phyloP scores from a whole-genome alignment of 164 flowering plant genomes.

The Pachysandra terminalis region DNA sequence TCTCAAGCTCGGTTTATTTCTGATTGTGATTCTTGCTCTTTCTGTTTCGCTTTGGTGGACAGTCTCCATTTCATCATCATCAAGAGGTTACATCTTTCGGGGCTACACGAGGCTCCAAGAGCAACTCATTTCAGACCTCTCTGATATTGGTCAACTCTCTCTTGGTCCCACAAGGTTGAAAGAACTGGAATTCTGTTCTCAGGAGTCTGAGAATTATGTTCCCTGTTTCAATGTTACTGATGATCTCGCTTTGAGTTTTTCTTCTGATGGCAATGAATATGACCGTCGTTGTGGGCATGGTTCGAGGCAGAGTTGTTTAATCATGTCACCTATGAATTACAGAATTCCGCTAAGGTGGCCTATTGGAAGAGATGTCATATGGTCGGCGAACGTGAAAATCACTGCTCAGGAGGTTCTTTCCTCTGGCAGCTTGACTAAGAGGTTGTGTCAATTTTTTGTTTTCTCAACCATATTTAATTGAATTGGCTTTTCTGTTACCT shows the following conservation, averaged over 20 bases:
- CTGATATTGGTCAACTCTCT: slow-evolving; percentile 82
- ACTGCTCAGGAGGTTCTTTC: slow-evolving; percentile 92
- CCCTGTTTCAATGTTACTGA: slow-evolving; percentile 84
- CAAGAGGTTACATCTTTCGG: slow-evolving; percentile 55
- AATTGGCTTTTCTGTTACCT: not conserved
- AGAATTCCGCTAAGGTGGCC: slow-evolving; percentile 95
- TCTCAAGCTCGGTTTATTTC: slow-evolving; percentile 57
- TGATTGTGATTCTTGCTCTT: slow-evolving; percentile 68
- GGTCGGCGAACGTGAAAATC: slow-evolving; percentile 88
- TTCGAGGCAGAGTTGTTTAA: slow-evolving; percentile 52
- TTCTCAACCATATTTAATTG: not conserved
- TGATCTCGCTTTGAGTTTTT: slow-evolving; percentile 43
- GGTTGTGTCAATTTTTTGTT: slow-evolving; percentile 27
- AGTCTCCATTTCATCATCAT: slow-evolving; percentile 53
- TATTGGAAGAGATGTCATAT: slow-evolving; percentile 86
- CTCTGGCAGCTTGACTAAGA: slow-evolving; percentile 95
- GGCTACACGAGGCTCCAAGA: slow-evolving; percentile 77
- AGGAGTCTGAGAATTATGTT: slow-evolving; percentile 63
- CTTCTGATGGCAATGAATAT: slow-evolving; percentile 38
- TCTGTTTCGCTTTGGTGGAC: slow-evolving; percentile 94
- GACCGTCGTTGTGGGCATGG: slow-evolving; percentile 58
- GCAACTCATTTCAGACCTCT: slow-evolving; percentile 72
- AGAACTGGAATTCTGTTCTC: slow-evolving; percentile 71
- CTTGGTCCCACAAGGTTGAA: slow-evolving; percentile 54
- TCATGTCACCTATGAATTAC: slow-evolving; percentile 75